Base-by-base conservation (phyloP, 1,284 basidiomycete genomes). In the Moniliella sp. region DNA sequence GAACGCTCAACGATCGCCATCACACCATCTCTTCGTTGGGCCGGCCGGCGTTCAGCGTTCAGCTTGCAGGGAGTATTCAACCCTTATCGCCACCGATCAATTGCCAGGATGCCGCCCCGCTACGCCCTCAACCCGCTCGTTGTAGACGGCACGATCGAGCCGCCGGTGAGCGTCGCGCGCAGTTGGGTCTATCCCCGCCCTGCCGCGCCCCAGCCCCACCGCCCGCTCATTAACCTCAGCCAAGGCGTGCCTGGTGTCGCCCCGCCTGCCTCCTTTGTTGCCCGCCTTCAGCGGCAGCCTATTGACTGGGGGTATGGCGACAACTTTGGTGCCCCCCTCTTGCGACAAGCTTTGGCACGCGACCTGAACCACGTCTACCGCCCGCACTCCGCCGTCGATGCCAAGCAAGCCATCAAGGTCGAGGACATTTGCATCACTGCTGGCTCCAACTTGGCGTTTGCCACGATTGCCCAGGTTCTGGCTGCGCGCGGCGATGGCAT, bases 401-500 rank as follows among this genome's bases (percentile, higher is more conserved):
- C 56, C 55, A 39, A 36, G 57, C 64, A 62, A 18, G 56, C 62
- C 36, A 42, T 62, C 10, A 36, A 16, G 3, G 28, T 28, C n/a
- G 37, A 42, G 9, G 39, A 48, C 25, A 26, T 46, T 15, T 40
- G 19, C 28, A 44, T 77, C 40, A 76, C 74, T 0, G 65, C 73
- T 1, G 75, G 74, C 3, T 74, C 72, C 45, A 77, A 77, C 45
- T 58, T 78, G 56, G 75, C 76, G 1, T 79, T 78, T 45, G 66
- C 73, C 9, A 68, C 74, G 0, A 61, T 67, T 0, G 65, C 73
- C 5, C 71, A 74, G 66, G 67, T 69, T 10, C 56, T 88, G 4
- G 77, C 75, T 12, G 70, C 72, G 39, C 64, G 70, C 2, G 76
- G 75, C 0, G 75, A 79, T 38, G 75, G 77, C 42, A 65, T 82